Evolutionary conservation across 352 stramenopile species (phyloP).

Genomic region (Phytophthora podocarpi): DNA sequence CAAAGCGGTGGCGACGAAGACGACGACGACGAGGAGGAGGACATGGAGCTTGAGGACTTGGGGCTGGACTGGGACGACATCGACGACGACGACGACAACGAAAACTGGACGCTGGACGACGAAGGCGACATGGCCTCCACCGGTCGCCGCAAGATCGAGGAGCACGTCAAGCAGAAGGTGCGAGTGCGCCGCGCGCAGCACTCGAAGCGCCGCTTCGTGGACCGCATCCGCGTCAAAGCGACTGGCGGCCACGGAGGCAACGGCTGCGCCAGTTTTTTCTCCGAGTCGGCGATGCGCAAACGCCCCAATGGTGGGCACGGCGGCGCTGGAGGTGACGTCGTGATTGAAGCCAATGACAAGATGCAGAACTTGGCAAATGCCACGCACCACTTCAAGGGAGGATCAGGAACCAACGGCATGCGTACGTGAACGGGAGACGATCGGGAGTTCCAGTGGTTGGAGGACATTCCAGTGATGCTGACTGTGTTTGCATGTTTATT

Average conservation of each 20-base stretch:
- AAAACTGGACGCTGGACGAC: constrained; percentile 33
- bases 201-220: constrained; percentile 90
- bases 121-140: constrained; percentile 27
- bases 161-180: constrained; percentile 90
- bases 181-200: constrained; percentile 81
- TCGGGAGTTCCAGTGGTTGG: background rate
- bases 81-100: constrained; percentile 28
- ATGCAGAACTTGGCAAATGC: constrained; percentile 87
- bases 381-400: constrained; percentile 86
- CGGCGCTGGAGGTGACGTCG: constrained; percentile 80
- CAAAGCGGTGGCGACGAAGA: constrained; percentile 32
- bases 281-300: constrained; percentile 76
- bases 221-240: constrained; percentile 90
- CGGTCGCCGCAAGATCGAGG: constrained; percentile 57
- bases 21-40: constrained; percentile 40
- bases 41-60: constrained; percentile 51
- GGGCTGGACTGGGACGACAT: constrained; percentile 51
- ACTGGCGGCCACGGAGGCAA: constrained; percentile 89
- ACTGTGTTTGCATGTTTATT: background rate
- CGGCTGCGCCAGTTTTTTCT: constrained; percentile 88
- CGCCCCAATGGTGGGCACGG: constrained; percentile 87
- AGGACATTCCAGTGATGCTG: constrained; percentile 2
- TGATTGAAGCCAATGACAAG: constrained; percentile 71
- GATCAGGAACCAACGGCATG: constrained; percentile 81
- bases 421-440: constrained; percentile 49